These are phyloP conservation scores for Barbarea vulgaris DNA, from an alignment of 345 rosid genomes.

Conservation along the genomic window DNA sequence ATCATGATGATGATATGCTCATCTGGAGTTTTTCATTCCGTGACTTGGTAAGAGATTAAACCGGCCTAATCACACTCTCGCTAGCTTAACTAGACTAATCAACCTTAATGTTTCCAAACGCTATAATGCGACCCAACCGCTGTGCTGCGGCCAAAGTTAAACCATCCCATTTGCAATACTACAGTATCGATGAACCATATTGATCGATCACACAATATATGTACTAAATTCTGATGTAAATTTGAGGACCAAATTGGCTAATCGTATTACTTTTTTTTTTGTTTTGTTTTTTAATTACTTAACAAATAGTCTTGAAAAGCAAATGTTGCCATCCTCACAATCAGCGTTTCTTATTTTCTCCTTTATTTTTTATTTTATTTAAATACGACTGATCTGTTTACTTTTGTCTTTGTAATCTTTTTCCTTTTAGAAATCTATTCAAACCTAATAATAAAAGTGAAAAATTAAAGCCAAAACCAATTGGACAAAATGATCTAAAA, in stretches of 20 bases:
- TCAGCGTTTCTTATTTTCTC: conserved; percentile 22
- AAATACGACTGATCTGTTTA: conserved; percentile 24
- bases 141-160: not conserved
- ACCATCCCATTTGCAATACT: no score
- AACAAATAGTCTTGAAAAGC: conserved; percentile 28
- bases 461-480: conserved; percentile 29
- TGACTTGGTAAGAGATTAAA: not conserved
- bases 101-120: conserved; percentile 11
- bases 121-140: not conserved
- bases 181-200: no score
- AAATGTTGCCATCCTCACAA: conserved; percentile 32
- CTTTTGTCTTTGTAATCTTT: conserved; percentile 32
- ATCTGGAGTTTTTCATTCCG: not conserved
- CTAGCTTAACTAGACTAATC: not conserved
- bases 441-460: conserved; percentile 41
- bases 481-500: conserved; percentile 41
- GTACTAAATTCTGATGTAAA: not conserved
- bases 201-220: no score
- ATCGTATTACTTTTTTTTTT: not conserved
- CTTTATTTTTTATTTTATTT: conserved; percentile 16
- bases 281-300: not conserved
- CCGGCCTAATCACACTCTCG: not conserved
- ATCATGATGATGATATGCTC: conserved; percentile 15
- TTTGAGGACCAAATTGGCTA: not conserved
- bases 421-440: conserved; percentile 28